Evolutionary conservation across 768 basidiomycete species (phyloP).

Genomic region (Mycena chlorophos): DNA sequence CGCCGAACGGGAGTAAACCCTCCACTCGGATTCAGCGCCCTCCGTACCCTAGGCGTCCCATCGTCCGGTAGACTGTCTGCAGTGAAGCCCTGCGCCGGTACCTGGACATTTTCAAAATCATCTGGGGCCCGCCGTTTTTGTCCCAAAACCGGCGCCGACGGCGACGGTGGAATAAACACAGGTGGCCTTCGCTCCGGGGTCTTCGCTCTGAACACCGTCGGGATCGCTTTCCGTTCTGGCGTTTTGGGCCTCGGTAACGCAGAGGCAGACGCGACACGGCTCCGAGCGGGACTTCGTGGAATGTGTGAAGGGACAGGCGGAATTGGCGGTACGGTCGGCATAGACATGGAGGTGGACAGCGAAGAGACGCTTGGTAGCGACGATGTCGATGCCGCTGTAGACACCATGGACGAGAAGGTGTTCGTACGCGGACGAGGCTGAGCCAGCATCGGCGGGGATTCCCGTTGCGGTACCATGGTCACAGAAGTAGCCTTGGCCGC

Average conservation of each 20-base stretch:
- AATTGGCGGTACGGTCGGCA: conserved; percentile 11
- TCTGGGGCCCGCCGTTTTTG: conserved; percentile 78
- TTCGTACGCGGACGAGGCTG: conserved; percentile 32
- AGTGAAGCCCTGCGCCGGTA: conserved; percentile 68
- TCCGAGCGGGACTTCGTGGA: conserved; percentile 16
- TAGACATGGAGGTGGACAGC: conserved; percentile 3
- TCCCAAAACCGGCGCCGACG: conserved; percentile 48
- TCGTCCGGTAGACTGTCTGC: conserved; percentile 50
- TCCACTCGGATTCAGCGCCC: conserved; percentile 56
- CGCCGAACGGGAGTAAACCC: conserved; percentile 76
- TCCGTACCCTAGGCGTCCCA: conserved; percentile 61
- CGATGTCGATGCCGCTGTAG: conserved; percentile 24
- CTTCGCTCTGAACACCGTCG: conserved; percentile 50
- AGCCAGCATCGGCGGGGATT: conserved; percentile 12
- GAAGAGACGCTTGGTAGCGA: conserved; percentile 11
- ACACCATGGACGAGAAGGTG: conserved; percentile 25
- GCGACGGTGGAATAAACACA: conserved; percentile 28
- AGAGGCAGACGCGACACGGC: conserved; percentile 46
- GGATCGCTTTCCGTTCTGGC: conserved; percentile 46
- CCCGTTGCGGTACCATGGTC: conserved; percentile 18
- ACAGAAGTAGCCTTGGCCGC: conserved; percentile 47
- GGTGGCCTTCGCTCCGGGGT: conserved; percentile 45
- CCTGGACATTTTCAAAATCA: conserved; percentile 62
- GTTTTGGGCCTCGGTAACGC: conserved; percentile 50
- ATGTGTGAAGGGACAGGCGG: conserved; percentile 14